Percentiles rank a stretch among this genome's conserved stretches.
Evolutionary conservation across 139 green algal species (phyloP).

Genomic region (Klebsormidium nitens): DNA sequence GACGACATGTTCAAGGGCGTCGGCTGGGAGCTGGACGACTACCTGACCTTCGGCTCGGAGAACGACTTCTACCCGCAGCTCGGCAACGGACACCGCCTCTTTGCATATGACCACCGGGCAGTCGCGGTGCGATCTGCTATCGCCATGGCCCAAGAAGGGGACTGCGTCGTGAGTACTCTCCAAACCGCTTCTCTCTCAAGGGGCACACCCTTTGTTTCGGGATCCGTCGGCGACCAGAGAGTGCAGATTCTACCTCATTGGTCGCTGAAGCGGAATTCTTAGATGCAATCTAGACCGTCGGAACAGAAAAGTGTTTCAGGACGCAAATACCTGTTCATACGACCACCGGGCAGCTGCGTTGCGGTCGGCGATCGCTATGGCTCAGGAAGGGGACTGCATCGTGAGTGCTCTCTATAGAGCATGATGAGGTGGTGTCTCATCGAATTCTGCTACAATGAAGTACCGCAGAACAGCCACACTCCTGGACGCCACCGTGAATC

Average conservation of each 20-base stretch:
- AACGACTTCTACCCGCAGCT: slow-evolving; percentile 26
- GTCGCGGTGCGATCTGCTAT: slow-evolving; percentile 90
- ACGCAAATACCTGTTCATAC: slow-evolving; percentile 33
- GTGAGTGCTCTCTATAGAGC: slow-evolving; percentile 1
- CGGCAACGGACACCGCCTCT: slow-evolving; percentile 28
- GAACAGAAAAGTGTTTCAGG: too few species aligned
- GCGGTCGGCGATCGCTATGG: slow-evolving; percentile 86
- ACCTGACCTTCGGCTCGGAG: slow-evolving; percentile 12
- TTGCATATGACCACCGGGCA: slow-evolving; percentile 27
- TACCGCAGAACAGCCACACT: too few species aligned
- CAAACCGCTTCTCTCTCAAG: too few species aligned
- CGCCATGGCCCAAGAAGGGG: slow-evolving; percentile 67
- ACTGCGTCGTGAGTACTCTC: slow-evolving; percentile 52
- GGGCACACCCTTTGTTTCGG: too few species aligned
- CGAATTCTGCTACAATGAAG: too few species aligned
- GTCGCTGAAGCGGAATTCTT: too few species aligned
- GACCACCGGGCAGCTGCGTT: slow-evolving; percentile 64
- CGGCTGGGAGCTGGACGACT: slow-evolving; percentile 39
- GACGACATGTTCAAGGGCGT: slow-evolving; percentile 45
- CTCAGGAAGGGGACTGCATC: slow-evolving; percentile 64
- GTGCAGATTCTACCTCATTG: too few species aligned
- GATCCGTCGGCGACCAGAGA: too few species aligned
- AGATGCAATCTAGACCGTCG: too few species aligned
- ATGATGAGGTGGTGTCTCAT: too few species aligned
- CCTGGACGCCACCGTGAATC: too few species aligned